Base-by-base conservation (phyloP, 2,329 filamentous ascomycete species). In the Aureobasidium melanogenum region DNA sequence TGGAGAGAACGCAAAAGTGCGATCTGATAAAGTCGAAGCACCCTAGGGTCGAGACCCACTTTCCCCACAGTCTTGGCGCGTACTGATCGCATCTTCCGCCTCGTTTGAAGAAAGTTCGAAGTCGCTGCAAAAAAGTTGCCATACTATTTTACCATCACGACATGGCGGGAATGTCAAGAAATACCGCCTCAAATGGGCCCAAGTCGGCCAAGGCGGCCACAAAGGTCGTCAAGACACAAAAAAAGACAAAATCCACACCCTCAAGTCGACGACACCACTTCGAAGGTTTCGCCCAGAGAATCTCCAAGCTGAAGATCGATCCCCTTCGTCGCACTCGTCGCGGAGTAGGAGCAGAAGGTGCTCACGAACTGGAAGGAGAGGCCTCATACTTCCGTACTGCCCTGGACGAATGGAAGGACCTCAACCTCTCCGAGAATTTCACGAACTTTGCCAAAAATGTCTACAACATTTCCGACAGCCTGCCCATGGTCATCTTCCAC, bases 401-500 rank as follows among this genome's bases (percentile, higher is more conserved):
- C 1, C 79, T 97, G 65, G 85, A 91, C 65, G 89, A 89, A 82
- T 99, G 94, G 94, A 79, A 83, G 60, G 94, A 97, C 68, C 83
- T 96, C 74, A 97, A 97, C 75, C 80, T 97, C 64, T 91, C 93
- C 17, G 86, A 88, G 65, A 83, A 81, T 38, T 99, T 96, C 70
- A 84, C 84, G 52, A 78, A 80, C 44, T 97, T 99, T 75, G 83
- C 86, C 67, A 84, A 86, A 65, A 84, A 89, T 71, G 85, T 90
- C 50, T 80, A 83, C 67, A 86, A 89, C 60, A 81, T 96, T 59
- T 93, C 86, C 78, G 92, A 97, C 74, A 97, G 87, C 70, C 82
- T 99, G 46, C 87, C 92, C 24, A 91, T 97, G 74, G 88, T 99
- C 66, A 79, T 99, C 63, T 89, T 97, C 77, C 89, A 96, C 74